Percentiles rank a stretch among this genome's conserved stretches.
phyloP scores from a whole-genome alignment of 345 rosid species.

The Litchi chinensis region DNA sequence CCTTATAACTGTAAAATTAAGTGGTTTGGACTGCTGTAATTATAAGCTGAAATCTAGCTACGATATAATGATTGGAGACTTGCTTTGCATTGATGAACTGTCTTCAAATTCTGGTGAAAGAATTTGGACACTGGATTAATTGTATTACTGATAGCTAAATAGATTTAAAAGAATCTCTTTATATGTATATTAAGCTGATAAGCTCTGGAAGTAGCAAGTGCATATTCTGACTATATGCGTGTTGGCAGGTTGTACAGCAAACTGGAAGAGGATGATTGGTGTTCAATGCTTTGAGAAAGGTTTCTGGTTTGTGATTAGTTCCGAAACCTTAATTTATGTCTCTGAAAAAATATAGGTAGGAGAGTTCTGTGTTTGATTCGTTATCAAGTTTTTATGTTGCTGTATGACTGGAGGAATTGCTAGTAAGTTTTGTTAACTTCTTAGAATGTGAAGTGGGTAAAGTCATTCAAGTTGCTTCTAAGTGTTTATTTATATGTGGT shows the following conservation, averaged over 20 bases:
- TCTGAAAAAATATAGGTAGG: conserved; percentile 8
- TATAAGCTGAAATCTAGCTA: background rate
- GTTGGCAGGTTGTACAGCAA: conserved; percentile 37
- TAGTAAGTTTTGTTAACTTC: conserved; percentile 23
- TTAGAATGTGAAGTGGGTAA: conserved; percentile 14
- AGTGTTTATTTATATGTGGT: conserved; percentile 13
- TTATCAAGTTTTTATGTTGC: conserved; percentile 18
- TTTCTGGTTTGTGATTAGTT: conserved; percentile 18
- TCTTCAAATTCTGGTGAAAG: background rate
- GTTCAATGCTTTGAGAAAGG: conserved; percentile 11
- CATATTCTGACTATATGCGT: background rate
- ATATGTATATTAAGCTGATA: background rate
- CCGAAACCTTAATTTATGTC: conserved; percentile 10
- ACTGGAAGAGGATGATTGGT: conserved; percentile 19
- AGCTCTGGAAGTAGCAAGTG: background rate
- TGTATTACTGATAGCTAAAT: background rate
- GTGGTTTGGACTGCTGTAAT: background rate
- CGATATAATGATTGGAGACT: background rate
- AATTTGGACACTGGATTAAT: background rate
- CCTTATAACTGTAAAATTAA: conserved; percentile 6
- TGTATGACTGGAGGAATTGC: conserved; percentile 21
- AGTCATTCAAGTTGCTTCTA: conserved; percentile 23
- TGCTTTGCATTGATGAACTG: background rate
- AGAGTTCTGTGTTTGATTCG: conserved; percentile 23
- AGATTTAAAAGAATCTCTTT: background rate